phyloP scores from a whole-genome alignment of 805 yeast genomes.

The Suhomyces vadensis region DNA sequence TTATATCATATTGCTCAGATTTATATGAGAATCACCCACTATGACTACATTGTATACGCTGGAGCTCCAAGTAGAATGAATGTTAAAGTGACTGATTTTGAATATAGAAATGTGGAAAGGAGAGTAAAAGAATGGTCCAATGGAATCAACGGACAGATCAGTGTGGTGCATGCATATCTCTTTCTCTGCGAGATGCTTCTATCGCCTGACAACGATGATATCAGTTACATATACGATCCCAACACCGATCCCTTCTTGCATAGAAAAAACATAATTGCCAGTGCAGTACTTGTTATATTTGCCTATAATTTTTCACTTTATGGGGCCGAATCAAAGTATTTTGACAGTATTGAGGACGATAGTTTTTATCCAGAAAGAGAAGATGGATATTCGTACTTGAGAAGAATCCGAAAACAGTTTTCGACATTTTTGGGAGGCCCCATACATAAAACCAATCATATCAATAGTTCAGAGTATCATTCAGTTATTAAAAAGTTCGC shows the following conservation, averaged over 20 bases:
- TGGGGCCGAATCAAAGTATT: slow-evolving; percentile 46
- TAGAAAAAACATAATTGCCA: slow-evolving; percentile 43
- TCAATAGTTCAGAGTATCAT: slow-evolving; percentile 40
- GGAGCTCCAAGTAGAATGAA: slow-evolving; percentile 33
- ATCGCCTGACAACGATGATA: slow-evolving; percentile 51
- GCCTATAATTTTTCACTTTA: slow-evolving; percentile 48
- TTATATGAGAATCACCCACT: slow-evolving; percentile 29
- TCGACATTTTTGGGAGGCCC: slow-evolving; percentile 29
- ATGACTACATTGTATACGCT: slow-evolving; percentile 31
- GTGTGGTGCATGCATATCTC: slow-evolving; percentile 61
- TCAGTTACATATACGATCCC: slow-evolving; percentile 48
- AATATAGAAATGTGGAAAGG: slow-evolving; percentile 9
- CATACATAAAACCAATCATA: slow-evolving; percentile 8
- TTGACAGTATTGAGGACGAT: slow-evolving; percentile 16
- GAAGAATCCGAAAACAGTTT: slow-evolving; percentile 48
- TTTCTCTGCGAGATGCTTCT: slow-evolving; percentile 63
- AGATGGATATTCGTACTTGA: slow-evolving; percentile 50
- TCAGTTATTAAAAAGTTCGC: slow-evolving; percentile 44
- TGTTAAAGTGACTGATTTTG: slow-evolving; percentile 9
- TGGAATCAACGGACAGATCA: slow-evolving; percentile 10
- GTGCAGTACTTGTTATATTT: slow-evolving; percentile 50
- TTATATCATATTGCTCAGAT: slow-evolving; percentile 31
- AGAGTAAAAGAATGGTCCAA: slow-evolving; percentile 13
- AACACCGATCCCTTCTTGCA: slow-evolving; percentile 48
- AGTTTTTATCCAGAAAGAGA: slow-evolving; percentile 39